Conservation (phyloP, 495 filamentous ascomycete species). For the Penicillium ucsense region DNA sequence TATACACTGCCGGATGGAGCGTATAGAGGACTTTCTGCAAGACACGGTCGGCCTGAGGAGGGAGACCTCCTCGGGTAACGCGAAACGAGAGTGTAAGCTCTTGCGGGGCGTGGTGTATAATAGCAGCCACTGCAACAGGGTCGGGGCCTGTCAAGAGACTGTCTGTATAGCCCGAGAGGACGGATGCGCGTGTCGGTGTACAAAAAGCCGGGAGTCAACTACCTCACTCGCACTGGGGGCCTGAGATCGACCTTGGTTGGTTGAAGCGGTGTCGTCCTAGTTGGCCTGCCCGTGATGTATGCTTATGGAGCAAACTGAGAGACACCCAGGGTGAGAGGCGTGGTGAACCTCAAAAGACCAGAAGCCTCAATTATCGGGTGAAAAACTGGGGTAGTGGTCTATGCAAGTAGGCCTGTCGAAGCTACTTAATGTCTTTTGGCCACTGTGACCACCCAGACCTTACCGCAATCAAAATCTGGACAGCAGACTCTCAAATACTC, state of each 20-base stretch:
- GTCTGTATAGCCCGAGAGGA: conserved; percentile 9
- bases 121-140: conserved; percentile 7
- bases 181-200: conserved; percentile 7
- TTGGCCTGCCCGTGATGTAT: conserved; percentile 2
- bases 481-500: too few relatives aligned
- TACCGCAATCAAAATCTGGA: too few relatives aligned
- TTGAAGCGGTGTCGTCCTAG: conserved; percentile 3
- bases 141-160: conserved; percentile 7
- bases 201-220: conserved; percentile 4
- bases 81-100: conserved; percentile 3
- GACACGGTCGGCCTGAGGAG: conserved; percentile 8
- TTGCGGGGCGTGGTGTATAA: conserved; percentile 6
- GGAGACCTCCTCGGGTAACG: conserved; percentile 7
- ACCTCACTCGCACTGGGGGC: conserved; percentile 7
- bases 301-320: conserved; percentile 7
- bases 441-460: too few relatives aligned
- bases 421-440: conserved; percentile 4
- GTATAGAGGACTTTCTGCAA: conserved; percentile 8
- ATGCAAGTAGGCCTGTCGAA: conserved; percentile 4
- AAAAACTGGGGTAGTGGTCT: conserved; percentile 4
- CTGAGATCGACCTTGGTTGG: conserved; percentile 1
- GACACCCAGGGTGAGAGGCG: conserved; percentile 4
- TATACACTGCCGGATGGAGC: conserved; percentile 6
- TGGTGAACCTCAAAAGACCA: conserved; percentile 1
- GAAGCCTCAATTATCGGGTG: conserved; percentile 4